Evolutionary conservation across 306 rosid species (phyloP).

Genomic region (Cucumis melo): DNA sequence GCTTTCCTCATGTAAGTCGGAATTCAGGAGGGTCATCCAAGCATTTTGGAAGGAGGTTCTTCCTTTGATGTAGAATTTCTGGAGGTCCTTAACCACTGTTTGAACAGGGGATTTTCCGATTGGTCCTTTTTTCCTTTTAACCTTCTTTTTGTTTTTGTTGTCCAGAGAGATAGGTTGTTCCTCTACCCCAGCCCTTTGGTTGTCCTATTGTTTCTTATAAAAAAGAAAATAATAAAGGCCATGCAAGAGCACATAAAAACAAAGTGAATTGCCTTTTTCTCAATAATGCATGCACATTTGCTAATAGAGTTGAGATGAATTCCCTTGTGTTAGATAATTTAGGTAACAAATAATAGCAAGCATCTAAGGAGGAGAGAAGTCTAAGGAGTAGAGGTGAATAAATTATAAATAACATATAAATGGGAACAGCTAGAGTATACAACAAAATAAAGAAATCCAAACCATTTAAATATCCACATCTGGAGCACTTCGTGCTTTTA

Average conservation of each 20-base stretch:
- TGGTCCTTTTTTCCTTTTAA: too few relatives aligned
- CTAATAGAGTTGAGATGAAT: neutral
- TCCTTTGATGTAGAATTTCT: too few relatives aligned
- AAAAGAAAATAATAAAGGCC: too few relatives aligned
- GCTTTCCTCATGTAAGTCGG: too few relatives aligned
- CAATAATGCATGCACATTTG: neutral
- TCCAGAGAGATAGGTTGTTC: too few relatives aligned
- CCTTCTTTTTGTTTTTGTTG: too few relatives aligned
- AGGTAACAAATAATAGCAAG: neutral
- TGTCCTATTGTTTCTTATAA: too few relatives aligned
- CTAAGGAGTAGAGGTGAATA: constrained; percentile 2
- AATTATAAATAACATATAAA: neutral
- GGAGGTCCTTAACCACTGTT: too few relatives aligned
- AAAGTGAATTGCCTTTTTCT: neutral
- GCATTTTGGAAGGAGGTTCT: too few relatives aligned
- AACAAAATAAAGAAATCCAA: constrained; percentile 18
- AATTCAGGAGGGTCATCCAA: too few relatives aligned
- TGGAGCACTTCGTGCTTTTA: constrained; percentile 40
- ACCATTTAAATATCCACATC: constrained; percentile 72
- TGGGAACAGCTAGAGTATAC: neutral
- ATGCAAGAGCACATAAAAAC: neutral
- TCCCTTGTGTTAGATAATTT: neutral
- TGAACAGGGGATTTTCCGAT: too few relatives aligned
- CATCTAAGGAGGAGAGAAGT: neutral
- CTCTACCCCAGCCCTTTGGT: too few relatives aligned